Evolutionary conservation across 2,329 filamentous ascomycete species (phyloP).

Genomic region (Cercospora zeina): DNA sequence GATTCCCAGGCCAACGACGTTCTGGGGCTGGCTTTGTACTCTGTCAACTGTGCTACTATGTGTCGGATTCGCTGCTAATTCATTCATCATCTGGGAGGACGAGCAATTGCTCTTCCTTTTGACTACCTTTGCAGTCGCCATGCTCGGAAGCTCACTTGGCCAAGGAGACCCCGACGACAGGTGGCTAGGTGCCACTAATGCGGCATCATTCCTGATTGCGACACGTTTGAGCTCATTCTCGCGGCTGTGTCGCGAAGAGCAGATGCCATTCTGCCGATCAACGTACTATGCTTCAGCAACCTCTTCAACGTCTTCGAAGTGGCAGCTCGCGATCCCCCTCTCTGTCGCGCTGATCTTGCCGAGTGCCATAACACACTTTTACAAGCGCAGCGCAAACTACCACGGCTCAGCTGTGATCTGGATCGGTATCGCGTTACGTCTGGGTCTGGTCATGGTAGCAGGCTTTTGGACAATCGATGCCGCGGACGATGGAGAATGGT

Average conservation of each 20-base stretch:
- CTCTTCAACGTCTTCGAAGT: constrained; percentile 87
- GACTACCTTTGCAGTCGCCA: constrained; percentile 78
- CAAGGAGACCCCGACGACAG: constrained; percentile 67
- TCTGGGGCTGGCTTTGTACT: constrained; percentile 87
- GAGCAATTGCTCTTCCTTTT: constrained; percentile 91
- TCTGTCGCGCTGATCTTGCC: constrained; percentile 71
- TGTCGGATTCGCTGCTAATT: constrained; percentile 94
- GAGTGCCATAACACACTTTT: constrained; percentile 74
- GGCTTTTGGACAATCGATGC: constrained; percentile 87
- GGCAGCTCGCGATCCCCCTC: constrained; percentile 83
- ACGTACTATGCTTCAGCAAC: constrained; percentile 92
- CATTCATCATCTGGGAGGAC: constrained; percentile 98
- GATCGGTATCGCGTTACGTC: constrained; percentile 77
- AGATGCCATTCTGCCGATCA: constrained; percentile 94
- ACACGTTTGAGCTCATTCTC: constrained; percentile 81
- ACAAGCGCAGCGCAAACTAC: constrained; percentile 78
- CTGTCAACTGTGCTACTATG: constrained; percentile 83
- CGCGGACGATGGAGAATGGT: constrained; percentile 82
- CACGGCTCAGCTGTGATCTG: constrained; percentile 81
- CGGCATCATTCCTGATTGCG: constrained; percentile 75
- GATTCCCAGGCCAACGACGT: constrained; percentile 65
- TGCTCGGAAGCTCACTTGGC: constrained; percentile 72
- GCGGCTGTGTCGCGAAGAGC: constrained; percentile 91
- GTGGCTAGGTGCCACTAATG: constrained; percentile 79
- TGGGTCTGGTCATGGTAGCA: constrained; percentile 72